Base-by-base conservation (phyloP, 73 alveolate genomes). In the Durusdinium trenchii region DNA sequence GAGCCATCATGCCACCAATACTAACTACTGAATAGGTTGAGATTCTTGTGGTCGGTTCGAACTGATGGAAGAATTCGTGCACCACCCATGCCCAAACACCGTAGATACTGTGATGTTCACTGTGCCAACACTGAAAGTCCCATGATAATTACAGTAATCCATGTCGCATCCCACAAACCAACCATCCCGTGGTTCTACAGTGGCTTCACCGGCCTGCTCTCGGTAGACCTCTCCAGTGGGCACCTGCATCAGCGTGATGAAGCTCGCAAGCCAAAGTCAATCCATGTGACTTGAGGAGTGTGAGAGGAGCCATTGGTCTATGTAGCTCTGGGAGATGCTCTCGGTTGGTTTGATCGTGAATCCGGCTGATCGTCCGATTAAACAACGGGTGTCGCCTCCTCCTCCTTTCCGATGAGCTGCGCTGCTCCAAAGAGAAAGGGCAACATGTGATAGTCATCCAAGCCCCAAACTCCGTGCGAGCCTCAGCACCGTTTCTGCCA, bases 391-490 rank as follows among this genome's bases (percentile, higher is more conserved):
- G 95, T 89, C 84, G 99, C 99, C 79, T 98, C 96, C 71, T 99
- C 99, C 20, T 98, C 99, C 99, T 99, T 99, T 50, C 99, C 99
- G 43, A 99, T 98, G 47, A 99, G 99, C 99, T 99, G 99, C 43
- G 99, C 99, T 60, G 99, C 99, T 52, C 99, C 99, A 52, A 99
- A 98, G 54, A 99, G 99, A 99, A 99, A 99, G 6, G 99, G 99
- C 30, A 99, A 99, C 96, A 99, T 99, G 99, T 99, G 99, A 99
- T 99, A 99, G 99, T 99, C 99, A 86, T 99, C 99, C 10, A 99
- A 99, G 18, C 99, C 99, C 99, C 99, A 99, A 71, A 99, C 99
- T 54, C 99, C 99, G 90, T 99, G 99, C 1, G 99, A 99, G 45
- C 96, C 96, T 89, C 43, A 18, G n/a, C 46, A 35, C 43, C 28